A percentile compares a stretch with the other conserved stretches of the same genome.
These are phyloP conservation scores for Calophaca sinica DNA, from an alignment of 306 rosid genomes.

Conservation along the genomic window DNA sequence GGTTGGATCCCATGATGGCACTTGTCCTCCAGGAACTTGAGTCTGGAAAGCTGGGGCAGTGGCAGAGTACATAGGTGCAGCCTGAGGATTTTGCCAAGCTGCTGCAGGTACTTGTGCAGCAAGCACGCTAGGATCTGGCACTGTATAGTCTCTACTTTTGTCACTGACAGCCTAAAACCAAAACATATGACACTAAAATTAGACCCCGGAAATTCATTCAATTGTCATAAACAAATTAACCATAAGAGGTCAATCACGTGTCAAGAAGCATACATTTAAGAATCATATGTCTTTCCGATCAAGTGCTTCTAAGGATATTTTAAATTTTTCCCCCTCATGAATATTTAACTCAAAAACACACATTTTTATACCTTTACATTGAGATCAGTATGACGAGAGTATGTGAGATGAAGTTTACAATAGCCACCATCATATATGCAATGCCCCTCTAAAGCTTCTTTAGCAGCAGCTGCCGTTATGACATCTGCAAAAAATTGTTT, in stretches of 20 bases:
- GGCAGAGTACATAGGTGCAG: constrained; percentile 55
- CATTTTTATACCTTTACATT: constrained; percentile 94
- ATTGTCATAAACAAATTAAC: constrained; percentile 31
- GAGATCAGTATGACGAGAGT: constrained; percentile 99
- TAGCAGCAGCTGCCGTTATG: constrained; percentile 74
- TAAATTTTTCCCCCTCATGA: constrained; percentile 60
- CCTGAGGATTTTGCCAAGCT: constrained; percentile 51
- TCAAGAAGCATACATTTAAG: constrained; percentile 76
- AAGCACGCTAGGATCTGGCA: constrained; percentile 43
- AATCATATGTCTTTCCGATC: constrained; percentile 65
- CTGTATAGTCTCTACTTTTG: constrained; percentile 71
- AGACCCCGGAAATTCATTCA: constrained; percentile 35
- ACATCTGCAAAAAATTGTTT: constrained; percentile 55
- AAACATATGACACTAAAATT: constrained; percentile 28
- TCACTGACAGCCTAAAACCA: constrained; percentile 81
- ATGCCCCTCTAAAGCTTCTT: constrained; percentile 94
- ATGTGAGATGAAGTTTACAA: constrained; percentile 99
- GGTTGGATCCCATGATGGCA: constrained; percentile 76
- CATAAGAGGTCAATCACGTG: constrained; percentile 55
- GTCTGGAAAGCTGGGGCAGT: constrained; percentile 53
- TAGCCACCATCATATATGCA: constrained; percentile 99
- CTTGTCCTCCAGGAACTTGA: constrained; percentile 72
- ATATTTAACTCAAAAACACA: constrained; percentile 66
- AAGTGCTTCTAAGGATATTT: constrained; percentile 66
- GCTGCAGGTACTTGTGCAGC: constrained; percentile 45